Conservation (phyloP, 768 basidiomycete genomes). For the Mycena leptocephala region DNA sequence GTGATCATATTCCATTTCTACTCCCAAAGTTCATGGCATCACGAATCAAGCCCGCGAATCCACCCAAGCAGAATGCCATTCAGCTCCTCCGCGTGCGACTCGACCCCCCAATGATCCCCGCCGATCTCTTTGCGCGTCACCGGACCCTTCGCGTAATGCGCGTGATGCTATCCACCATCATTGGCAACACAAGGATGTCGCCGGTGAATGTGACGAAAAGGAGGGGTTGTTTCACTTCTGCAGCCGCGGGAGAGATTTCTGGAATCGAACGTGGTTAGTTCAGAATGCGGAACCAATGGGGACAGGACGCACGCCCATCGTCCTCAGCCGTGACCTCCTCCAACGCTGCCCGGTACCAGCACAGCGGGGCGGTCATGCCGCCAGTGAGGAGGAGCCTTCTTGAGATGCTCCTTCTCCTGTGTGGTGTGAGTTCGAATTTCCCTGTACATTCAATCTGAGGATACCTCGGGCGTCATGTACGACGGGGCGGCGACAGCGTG, state of each 20-base stretch:
- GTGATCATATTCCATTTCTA: neutral
- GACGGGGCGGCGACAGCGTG: neutral
- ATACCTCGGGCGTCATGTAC: neutral
- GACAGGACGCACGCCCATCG: neutral
- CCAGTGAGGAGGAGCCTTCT: conserved; percentile 39
- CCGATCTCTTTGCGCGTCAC: conserved; percentile 14
- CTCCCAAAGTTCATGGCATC: neutral
- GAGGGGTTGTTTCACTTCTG: neutral
- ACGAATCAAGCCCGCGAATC: neutral
- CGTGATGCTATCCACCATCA: neutral
- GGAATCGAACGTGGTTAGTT: neutral
- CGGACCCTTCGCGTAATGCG: neutral
- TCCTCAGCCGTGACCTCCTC: conserved; percentile 28
- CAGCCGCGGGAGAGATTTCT: neutral
- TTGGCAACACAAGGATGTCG: neutral
- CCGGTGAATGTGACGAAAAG: neutral
- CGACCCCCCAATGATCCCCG: too few species aligned
- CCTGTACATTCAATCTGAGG: neutral
- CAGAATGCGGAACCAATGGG: neutral
- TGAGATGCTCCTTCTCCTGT: conserved; percentile 45
- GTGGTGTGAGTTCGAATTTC: neutral
- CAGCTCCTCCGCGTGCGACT: conserved; percentile 21
- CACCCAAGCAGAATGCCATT: conserved; percentile 11
- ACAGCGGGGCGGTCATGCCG: conserved; percentile 49
- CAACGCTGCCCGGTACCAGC: conserved; percentile 53